Evolutionary conservation across 2,329 filamentous ascomycete species (phyloP), one percentile per base, ranked within the genome.

Genomic region (Ophiocordyceps sinensis): DNA sequence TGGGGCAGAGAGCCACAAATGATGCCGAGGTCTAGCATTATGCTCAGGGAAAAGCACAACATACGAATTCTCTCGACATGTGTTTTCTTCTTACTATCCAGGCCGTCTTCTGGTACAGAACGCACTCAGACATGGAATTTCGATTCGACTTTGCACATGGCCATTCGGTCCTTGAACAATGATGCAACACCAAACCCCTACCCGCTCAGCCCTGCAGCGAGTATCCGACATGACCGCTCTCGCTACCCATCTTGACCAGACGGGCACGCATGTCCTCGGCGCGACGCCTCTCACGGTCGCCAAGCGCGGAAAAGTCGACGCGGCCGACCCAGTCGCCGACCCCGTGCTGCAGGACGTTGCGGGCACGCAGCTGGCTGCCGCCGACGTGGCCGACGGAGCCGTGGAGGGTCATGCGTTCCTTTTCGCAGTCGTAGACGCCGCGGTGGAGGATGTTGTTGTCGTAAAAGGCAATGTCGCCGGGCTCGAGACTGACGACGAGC

Each of bases 401-500:
- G 58, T 86, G 82, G 52, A 86, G 60, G 45, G 81, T 85, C 67
- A 81, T 71, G 21, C 82, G 64, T 61, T 85, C 78, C 49, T 64
- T 71, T 1, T 32, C 51, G 12, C 62, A 60, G 47, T 70, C 64
- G 57, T 86, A 87, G 26, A 75, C 74, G 2, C 82, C 82, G 4
- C 82, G 66, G 53, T 86, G 82, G 47, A 93, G 58, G 47, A 94
- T 93, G 58, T 94, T 93, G 55, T 88, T 93, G 59, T 94, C 79
- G 56, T 94, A 94, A 53, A 94, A 94, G 35, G 83, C 83, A 14
- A 82, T 76, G 60, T 94, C 86, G 0, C 86, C 86, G 0, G 85
- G 71, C 46, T 73, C 64, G 45, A 93, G 65, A 54, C 66, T 54
- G 14, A 93, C 85, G 4, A 73, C 61, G 13, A 79, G 53, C 64